Percentiles rank a stretch among this genome's conserved stretches.
These are phyloP conservation scores for Cyberlindnera amylophila DNA, from an alignment of 805 yeast genomes.

Conservation along the genomic window DNA sequence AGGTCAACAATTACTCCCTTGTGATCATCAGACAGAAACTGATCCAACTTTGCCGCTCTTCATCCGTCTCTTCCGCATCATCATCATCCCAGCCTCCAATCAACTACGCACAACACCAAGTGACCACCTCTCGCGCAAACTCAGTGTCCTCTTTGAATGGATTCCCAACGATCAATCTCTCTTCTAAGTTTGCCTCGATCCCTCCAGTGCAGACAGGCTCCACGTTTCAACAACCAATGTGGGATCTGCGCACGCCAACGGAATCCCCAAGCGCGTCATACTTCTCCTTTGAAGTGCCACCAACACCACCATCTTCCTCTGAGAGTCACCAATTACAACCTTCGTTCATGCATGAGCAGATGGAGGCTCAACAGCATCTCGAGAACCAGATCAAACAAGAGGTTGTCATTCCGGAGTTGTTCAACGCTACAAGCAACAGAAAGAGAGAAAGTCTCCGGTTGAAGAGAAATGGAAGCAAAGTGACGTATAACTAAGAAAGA, in stretches of 20 bases:
- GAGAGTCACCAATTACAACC: constrained; percentile 18
- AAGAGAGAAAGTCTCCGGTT: constrained; percentile 50
- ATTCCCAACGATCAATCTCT: constrained; percentile 22
- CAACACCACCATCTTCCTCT: constrained; percentile 13
- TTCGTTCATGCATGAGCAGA: constrained; percentile 20
- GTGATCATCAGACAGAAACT: constrained; percentile 37
- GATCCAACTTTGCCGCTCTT: constrained; percentile 24
- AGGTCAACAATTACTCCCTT: constrained; percentile 34
- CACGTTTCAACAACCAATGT: constrained; percentile 9
- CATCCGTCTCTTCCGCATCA: constrained; percentile 9
- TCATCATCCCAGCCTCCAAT: constrained; percentile 1
- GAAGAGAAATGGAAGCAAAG: constrained; percentile 36
- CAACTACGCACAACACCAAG: constrained; percentile 11
- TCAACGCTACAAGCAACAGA: constrained; percentile 46
- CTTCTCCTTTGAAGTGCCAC: constrained; percentile 25
- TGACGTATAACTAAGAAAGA: constrained; percentile 17
- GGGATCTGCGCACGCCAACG: constrained; percentile 21
- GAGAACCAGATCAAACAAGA: constrained; percentile 15
- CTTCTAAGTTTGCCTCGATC: constrained; percentile 18
- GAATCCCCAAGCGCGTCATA: constrained; percentile 13
- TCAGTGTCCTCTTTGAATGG: constrained; percentile 17
- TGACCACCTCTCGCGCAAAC: constrained; percentile 18
- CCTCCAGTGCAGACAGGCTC: constrained; percentile 6
- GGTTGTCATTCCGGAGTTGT: constrained; percentile 25
- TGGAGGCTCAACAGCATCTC: constrained; percentile 16